Evolutionary conservation across 768 basidiomycete species (phyloP).

Genomic region (Amanita rubescens): DNA sequence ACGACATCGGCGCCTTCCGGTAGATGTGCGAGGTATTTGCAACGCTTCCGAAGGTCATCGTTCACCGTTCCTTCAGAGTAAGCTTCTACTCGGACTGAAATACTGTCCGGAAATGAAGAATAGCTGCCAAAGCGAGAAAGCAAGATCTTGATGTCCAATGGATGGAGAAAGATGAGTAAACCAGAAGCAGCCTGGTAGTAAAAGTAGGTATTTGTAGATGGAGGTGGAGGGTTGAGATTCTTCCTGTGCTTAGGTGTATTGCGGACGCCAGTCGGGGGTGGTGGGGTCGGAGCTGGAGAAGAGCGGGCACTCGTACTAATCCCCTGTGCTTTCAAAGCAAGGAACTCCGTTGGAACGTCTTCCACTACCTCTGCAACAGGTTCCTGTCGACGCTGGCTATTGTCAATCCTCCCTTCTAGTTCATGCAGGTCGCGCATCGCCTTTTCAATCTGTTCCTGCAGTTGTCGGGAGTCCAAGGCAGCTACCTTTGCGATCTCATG

Average conservation of each 20-base stretch:
- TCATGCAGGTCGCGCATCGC: constrained; percentile 50
- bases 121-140: constrained; percentile 79
- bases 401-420: constrained; percentile 36
- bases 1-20: constrained; percentile 90
- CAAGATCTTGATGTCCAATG: constrained; percentile 91
- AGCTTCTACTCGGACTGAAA: constrained; percentile 75
- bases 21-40: constrained; percentile 91
- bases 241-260: constrained; percentile 54
- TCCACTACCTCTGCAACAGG: constrained; percentile 4
- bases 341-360: constrained; percentile 54
- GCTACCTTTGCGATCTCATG: constrained; percentile 73
- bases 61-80: constrained; percentile 75
- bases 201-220: constrained; percentile 85
- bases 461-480: constrained; percentile 63
- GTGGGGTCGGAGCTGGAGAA: constrained; percentile 2
- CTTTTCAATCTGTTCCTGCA: constrained; percentile 60
- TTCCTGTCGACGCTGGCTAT: constrained; percentile 19
- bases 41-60: constrained; percentile 89
- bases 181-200: constrained; percentile 96
- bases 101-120: constrained; percentile 73
- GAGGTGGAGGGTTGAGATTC: constrained; percentile 82
- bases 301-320: constrained; percentile 10
- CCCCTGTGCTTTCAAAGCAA: constrained; percentile 33
- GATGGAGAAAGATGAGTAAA: constrained; percentile 86
- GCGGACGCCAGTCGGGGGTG: constrained; percentile 22